Conservation (phyloP, 306 rosid genomes). For the Dalbergia cochinchinensis region DNA sequence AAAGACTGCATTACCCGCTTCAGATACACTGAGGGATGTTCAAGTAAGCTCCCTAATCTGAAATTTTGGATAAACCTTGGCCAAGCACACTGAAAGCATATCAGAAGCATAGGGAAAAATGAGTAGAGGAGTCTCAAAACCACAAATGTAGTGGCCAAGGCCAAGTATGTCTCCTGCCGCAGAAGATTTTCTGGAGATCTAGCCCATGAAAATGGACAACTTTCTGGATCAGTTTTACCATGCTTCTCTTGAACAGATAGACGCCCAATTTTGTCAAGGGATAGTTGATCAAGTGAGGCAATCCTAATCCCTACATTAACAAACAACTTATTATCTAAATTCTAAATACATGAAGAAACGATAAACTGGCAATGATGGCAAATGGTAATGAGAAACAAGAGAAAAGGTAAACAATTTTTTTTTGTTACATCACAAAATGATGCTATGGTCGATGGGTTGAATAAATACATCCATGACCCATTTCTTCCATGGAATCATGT, state of each 20-base stretch:
- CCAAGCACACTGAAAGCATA: constrained; percentile 68
- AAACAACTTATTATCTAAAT: constrained; percentile 23
- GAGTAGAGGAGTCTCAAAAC: constrained; percentile 76
- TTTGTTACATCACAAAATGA: too few species aligned
- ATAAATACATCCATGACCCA: too few species aligned
- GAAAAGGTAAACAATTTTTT: too few species aligned
- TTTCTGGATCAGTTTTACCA: constrained; percentile 74
- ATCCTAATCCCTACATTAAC: constrained; percentile 68
- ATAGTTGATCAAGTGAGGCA: constrained; percentile 69
- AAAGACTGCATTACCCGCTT: constrained; percentile 71
- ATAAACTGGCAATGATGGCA: not conserved
- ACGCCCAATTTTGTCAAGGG: constrained; percentile 66
- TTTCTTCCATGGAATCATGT: too few species aligned
- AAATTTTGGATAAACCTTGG: constrained; percentile 67
- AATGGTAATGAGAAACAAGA: not conserved
- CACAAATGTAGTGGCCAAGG: constrained; percentile 90
- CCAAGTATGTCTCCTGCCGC: constrained; percentile 88
- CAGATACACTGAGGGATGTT: constrained; percentile 82
- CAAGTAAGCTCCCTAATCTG: constrained; percentile 76
- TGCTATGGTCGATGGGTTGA: too few species aligned
- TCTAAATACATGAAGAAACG: constrained; percentile 8
- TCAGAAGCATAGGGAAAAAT: constrained; percentile 67
- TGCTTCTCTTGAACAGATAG: constrained; percentile 68
- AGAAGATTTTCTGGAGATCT: constrained; percentile 94
- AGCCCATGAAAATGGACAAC: constrained; percentile 98